Base-by-base conservation (phyloP, 176 grass and related monocot genomes). In the Ananas comosus region DNA sequence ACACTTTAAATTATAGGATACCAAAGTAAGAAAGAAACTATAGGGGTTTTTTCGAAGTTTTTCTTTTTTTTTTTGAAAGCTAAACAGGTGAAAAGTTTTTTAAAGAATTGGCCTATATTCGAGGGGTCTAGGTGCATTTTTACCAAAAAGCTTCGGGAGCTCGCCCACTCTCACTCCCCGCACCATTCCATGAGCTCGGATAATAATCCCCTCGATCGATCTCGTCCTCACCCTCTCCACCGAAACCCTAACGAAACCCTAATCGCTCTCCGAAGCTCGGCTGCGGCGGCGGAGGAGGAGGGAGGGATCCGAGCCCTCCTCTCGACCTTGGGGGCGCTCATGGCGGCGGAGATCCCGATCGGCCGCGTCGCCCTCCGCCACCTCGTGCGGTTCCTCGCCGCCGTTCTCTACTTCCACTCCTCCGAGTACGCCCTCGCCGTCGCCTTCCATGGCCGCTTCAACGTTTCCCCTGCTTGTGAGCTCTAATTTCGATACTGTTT, bases 341-440 rank as follows among this genome's bases (percentile, higher is more conserved):
- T 12, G 64, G 9, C 9, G 78, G 67, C 16, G 19, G 77, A 76
- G 58, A 48, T 48, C 14, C 24, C 72, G 12, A 67, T 75, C 67
- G 49, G 22, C 58, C 75, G 71, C 48, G 28, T 58, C 24, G 76
- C 76, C 17, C 42, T 66, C 50, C 50, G 84, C 12, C 85, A 91
- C 70, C 52, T 88, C 64, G 87, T 77, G 70, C 82, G 76, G 82
- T 99, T 93, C 57, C 64, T 86, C 12, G 71, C 71, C 16, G 77
- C 81, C 22, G 27, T 97, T 24, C 22, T 75, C 53, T 80, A 93
- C 81, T 93, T 99, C 85, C 94, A 99, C 75, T 75, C 70, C 72
- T 99, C 85, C 49, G 94, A 99, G 68, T 93, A 84, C 70, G 47
- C 82, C 61, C 94, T 99, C 48, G 87, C 89, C 48, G 51, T 67